These are phyloP conservation scores for Fraxinus cuspidata DNA, from an alignment of 257 asterid species.

Conservation along the genomic window DNA sequence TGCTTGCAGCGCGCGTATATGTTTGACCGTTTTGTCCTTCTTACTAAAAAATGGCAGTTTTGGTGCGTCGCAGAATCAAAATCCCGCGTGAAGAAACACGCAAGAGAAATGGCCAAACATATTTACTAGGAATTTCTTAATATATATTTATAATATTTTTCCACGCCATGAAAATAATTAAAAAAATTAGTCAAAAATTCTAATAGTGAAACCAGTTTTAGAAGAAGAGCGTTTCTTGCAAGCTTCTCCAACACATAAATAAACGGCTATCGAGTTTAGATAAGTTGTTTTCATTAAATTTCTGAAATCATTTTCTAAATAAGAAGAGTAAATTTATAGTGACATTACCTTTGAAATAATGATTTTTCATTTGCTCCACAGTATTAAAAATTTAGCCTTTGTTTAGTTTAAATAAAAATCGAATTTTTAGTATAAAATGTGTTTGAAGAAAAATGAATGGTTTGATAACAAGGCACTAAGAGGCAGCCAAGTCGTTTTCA, in stretches of 20 bases:
- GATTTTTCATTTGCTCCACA: too few relatives aligned
- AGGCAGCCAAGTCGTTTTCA: neutral
- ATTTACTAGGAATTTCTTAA: neutral
- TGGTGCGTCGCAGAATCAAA: neutral
- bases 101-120: neutral
- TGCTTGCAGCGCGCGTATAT: neutral
- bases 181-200: neutral
- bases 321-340: too few relatives aligned
- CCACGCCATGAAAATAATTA: neutral
- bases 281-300: neutral
- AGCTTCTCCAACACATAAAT: neutral
- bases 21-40: neutral
- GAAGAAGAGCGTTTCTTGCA: neutral
- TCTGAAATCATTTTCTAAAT: too few relatives aligned
- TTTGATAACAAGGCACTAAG: too few relatives aligned
- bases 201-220: neutral
- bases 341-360: too few relatives aligned
- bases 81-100: neutral
- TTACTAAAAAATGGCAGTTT: neutral
- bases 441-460: too few relatives aligned
- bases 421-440: too few relatives aligned
- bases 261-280: neutral
- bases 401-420: too few relatives aligned
- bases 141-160: too few relatives aligned
- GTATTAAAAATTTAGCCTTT: too few relatives aligned